phyloP scores from a whole-genome alignment of 2,329 filamentous ascomycete genomes.

The Berkeleyomyces basicola region DNA sequence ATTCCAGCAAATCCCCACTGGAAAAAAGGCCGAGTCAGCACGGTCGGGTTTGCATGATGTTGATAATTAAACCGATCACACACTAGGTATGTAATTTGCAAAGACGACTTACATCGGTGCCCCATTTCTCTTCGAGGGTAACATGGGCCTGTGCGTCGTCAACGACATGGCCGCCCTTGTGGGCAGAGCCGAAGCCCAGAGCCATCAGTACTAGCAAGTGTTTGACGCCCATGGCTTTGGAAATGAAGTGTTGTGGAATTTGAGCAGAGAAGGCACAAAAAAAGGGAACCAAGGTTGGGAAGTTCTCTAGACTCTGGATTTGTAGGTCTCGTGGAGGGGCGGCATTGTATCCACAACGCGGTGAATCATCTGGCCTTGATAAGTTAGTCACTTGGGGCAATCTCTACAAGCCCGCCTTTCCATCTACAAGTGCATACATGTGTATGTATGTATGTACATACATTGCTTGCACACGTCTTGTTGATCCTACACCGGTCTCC shows the following conservation, averaged over 20 bases:
- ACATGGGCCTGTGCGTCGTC: background rate
- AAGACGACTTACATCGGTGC: slow-evolving; percentile 10
- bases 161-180: background rate
- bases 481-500: background rate
- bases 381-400: background rate
- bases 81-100: background rate
- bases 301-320: background rate
- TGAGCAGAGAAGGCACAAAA: background rate
- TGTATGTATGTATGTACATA: too few relatives aligned
- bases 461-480: background rate
- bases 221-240: slow-evolving; percentile 7
- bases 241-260: background rate
- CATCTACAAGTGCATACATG: background rate
- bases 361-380: background rate
- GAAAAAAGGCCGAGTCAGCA: background rate
- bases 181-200: background rate
- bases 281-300: background rate
- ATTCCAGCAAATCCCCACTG: slow-evolving; percentile 49
- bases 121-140: slow-evolving; percentile 12
- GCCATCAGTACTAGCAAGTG: background rate
- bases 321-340: background rate
- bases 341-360: background rate
- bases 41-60: background rate
- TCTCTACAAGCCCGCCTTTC: background rate
- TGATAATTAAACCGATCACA: background rate